phyloP scores from a whole-genome alignment of 345 rosid genomes.

The Aurinia saxatilis region DNA sequence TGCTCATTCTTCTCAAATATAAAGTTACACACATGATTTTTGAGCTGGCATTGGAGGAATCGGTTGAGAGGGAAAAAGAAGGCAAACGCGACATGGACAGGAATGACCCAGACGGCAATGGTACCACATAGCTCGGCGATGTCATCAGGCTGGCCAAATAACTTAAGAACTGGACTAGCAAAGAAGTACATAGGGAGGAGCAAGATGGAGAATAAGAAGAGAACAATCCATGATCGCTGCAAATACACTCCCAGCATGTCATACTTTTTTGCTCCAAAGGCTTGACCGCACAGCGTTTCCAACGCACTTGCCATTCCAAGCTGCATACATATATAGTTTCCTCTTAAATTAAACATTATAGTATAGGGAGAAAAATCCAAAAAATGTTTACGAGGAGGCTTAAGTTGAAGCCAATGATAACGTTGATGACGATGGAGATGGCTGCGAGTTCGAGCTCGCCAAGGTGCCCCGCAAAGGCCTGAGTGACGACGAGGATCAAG shows the following conservation, averaged over 20 bases:
- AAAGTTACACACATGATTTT: conserved; percentile 2
- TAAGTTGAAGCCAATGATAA: conserved; percentile 58
- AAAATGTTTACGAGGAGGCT: conserved; percentile 52
- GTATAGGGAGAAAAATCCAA: background rate
- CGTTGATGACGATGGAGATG: conserved; percentile 48
- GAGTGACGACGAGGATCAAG: too few relatives aligned
- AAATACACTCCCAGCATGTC: conserved; percentile 62
- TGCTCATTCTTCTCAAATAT: too few relatives aligned
- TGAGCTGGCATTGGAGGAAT: too few relatives aligned
- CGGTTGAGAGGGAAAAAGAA: conserved; percentile 66
- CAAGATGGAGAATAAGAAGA: conserved; percentile 37
- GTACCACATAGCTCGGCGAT: conserved; percentile 53
- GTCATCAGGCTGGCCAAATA: conserved; percentile 61
- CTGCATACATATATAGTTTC: conserved; percentile 22
- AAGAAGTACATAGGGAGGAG: conserved; percentile 52
- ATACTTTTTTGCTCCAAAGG: conserved; percentile 61
- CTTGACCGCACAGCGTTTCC: conserved; percentile 38
- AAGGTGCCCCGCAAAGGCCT: too few relatives aligned
- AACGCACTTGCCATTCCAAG: conserved; percentile 70
- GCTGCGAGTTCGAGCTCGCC: too few relatives aligned
- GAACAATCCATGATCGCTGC: too few relatives aligned
- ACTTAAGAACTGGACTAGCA: conserved; percentile 43
- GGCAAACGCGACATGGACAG: conserved; percentile 72
- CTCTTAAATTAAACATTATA: background rate
- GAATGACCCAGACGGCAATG: conserved; percentile 47